Evolutionary conservation across 1,139 yeast species (phyloP), one percentile per base, ranked within the genome.

Genomic region (Yamadazyma dushanensis): DNA sequence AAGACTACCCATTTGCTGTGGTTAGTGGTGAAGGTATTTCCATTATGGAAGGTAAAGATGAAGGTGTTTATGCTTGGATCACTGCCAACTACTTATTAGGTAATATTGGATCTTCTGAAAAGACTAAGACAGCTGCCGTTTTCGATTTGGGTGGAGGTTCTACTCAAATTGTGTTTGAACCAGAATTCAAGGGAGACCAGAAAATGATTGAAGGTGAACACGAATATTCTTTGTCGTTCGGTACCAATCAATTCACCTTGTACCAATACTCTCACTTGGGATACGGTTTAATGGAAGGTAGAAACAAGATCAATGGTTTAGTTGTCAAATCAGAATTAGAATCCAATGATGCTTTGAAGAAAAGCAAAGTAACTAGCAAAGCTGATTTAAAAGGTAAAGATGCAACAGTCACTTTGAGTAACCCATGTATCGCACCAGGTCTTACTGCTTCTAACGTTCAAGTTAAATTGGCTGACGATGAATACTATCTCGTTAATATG

Each of bases 61-160:
- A 92, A 67, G 99, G 98, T 58, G 97, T 92, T n/a, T 92, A 80
- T 54, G 98, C 98, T 1, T 92, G 99, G 99, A 84, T 92, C 57
- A 92, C 98, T 25, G 83, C 97, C 36, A 92, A 92, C 67, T 92
- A 82, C 59, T 69, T 92, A 46, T 74, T 92, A 49, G 97, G 97
- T 28, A 90, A 90, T 63, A 88, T 92, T 57, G 97, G 97, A 18
- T 66, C 80, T 18, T 62, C 77, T 15, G 83, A 78, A 32, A 79
- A 80, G 61, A 60, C 65, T 20, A 86, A 92, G 21, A 92, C 98
- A 9, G 96, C 96, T 34, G 98, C 97, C 7, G 95, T 92, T 10
- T 92, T 92, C 57, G 99, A 92, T 58, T 78, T 92, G 45, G 99
- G 99, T 50, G 99, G 99, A 49, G 98, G 97, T 6, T 89, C 97